phyloP scores from a whole-genome alignment of 176 grass and related monocot genomes.

The Bolboschoenus planiculmis region DNA sequence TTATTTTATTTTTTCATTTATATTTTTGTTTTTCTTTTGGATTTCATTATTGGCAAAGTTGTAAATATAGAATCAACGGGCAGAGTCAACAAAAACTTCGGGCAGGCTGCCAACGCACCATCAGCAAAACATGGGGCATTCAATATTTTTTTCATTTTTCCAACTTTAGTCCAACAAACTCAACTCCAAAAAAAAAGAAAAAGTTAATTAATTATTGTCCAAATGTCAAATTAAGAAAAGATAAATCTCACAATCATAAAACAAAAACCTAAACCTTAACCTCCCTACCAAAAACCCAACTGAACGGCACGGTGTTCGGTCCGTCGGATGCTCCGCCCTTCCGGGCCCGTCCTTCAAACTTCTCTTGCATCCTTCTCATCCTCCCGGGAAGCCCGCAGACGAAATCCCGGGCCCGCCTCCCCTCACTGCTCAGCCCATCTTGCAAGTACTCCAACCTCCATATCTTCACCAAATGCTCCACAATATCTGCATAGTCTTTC shows the following conservation, averaged over 20 bases:
- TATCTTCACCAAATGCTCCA: slow-evolving; percentile 70
- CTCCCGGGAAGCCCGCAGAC: slow-evolving; percentile 58
- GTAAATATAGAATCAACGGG: background rate
- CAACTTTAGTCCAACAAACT: background rate
- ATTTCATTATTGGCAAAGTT: background rate
- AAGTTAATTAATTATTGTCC: slow-evolving; percentile 1
- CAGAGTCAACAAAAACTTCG: background rate
- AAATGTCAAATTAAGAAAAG: background rate
- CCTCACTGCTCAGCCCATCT: slow-evolving; percentile 52
- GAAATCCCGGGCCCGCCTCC: slow-evolving; percentile 64
- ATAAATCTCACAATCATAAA: background rate
- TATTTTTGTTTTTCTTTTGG: too few relatives aligned
- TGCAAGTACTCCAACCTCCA: slow-evolving; percentile 69
- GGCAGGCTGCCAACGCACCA: background rate
- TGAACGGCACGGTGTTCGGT: slow-evolving; percentile 46
- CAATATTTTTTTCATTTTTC: background rate
- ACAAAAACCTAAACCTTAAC: slow-evolving; percentile 31
- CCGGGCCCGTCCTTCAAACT: slow-evolving; percentile 53
- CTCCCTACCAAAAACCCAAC: slow-evolving; percentile 80
- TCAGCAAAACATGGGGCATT: background rate
- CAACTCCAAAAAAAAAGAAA: background rate
- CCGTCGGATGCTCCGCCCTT: slow-evolving; percentile 21
- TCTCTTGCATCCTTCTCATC: slow-evolving; percentile 66
- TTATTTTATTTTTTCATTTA: too few relatives aligned
- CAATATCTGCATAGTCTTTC: slow-evolving; percentile 71